Evolutionary conservation across 371 early-diverging fungal genomes (phyloP).

Genomic region (Mucor indicus): DNA sequence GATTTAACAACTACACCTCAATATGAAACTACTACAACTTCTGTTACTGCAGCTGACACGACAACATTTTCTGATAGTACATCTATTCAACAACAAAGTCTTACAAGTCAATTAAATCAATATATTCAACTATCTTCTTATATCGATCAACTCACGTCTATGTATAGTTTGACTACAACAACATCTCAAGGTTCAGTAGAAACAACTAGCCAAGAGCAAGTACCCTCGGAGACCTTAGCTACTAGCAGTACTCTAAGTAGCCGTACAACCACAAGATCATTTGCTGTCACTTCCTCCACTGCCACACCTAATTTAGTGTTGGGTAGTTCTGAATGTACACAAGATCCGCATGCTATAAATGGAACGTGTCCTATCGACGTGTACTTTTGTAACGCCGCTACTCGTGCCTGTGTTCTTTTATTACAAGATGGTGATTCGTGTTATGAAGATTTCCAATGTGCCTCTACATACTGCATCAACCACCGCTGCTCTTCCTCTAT

Average conservation of each 20-base stretch:
- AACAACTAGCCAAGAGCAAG: too few relatives aligned
- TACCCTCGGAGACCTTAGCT: background rate
- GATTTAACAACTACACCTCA: too few relatives aligned
- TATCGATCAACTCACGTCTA: too few relatives aligned
- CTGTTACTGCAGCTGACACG: too few relatives aligned
- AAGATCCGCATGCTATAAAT: slow-evolving; percentile 20
- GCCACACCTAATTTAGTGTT: slow-evolving; percentile 30
- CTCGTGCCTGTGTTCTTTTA: slow-evolving; percentile 12
- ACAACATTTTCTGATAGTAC: too few relatives aligned
- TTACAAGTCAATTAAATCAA: too few relatives aligned
- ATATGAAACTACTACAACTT: too few relatives aligned
- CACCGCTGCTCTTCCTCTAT: slow-evolving; percentile 1
- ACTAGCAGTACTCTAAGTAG: background rate
- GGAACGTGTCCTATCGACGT: slow-evolving; percentile 20
- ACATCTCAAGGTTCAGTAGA: too few relatives aligned
- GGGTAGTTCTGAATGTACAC: slow-evolving; percentile 21
- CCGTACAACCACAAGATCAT: slow-evolving; percentile 10
- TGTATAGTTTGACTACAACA: too few relatives aligned
- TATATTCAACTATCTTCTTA: too few relatives aligned
- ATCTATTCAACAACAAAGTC: too few relatives aligned
- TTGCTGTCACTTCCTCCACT: slow-evolving; percentile 26
- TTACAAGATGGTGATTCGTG: slow-evolving; percentile 10
- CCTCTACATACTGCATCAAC: slow-evolving; percentile 19
- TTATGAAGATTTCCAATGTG: slow-evolving; percentile 31
- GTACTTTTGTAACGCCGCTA: slow-evolving; percentile 31